These are phyloP conservation scores for Aspergillus japonicus DNA, from an alignment of 2,329 filamentous ascomycete genomes.

Conservation along the genomic window DNA sequence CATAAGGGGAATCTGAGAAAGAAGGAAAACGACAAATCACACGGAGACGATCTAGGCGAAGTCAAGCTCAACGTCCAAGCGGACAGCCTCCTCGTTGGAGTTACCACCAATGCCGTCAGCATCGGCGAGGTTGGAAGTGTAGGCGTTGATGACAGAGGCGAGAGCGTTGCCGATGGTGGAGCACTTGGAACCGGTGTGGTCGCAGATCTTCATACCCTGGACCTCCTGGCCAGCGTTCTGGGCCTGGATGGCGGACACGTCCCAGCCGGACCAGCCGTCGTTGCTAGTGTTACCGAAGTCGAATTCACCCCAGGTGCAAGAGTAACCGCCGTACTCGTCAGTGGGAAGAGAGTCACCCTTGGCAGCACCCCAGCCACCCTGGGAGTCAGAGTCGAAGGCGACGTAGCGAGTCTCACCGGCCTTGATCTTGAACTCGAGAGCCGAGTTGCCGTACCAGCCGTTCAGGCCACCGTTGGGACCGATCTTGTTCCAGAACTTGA, in stretches of 20 bases:
- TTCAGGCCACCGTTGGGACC: slow-evolving; percentile 32
- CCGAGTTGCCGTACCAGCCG: slow-evolving; percentile 37
- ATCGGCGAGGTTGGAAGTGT: slow-evolving; percentile 29
- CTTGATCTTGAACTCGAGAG: slow-evolving; percentile 33
- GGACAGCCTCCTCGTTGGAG: slow-evolving; percentile 28
- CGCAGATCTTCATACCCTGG: slow-evolving; percentile 41
- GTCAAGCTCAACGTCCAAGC: slow-evolving; percentile 33
- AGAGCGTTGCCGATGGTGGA: slow-evolving; percentile 31
- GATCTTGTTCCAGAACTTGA: slow-evolving; percentile 44
- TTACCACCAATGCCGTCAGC: slow-evolving; percentile 33
- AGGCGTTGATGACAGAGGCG: slow-evolving; percentile 30
- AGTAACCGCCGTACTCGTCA: slow-evolving; percentile 30
- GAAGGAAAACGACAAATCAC: slow-evolving; percentile 5
- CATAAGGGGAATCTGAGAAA: slow-evolving; percentile 9
- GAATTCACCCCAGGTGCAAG: slow-evolving; percentile 45
- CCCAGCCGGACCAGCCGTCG: slow-evolving; percentile 37
- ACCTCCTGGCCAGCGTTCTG: slow-evolving; percentile 27
- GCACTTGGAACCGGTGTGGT: slow-evolving; percentile 27
- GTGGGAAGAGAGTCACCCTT: slow-evolving; percentile 28
- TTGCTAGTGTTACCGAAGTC: slow-evolving; percentile 36
- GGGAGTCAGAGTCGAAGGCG: slow-evolving; percentile 38
- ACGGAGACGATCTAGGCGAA: slow-evolving; percentile 22
- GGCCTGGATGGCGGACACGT: slow-evolving; percentile 42
- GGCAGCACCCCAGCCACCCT: slow-evolving; percentile 38
- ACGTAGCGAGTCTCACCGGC: slow-evolving; percentile 36